Percentiles rank a stretch among this genome's conserved stretches.
Conservation (phyloP, 1,284 basidiomycete genomes). For the Cutaneotrichosporon daszewskae region DNA sequence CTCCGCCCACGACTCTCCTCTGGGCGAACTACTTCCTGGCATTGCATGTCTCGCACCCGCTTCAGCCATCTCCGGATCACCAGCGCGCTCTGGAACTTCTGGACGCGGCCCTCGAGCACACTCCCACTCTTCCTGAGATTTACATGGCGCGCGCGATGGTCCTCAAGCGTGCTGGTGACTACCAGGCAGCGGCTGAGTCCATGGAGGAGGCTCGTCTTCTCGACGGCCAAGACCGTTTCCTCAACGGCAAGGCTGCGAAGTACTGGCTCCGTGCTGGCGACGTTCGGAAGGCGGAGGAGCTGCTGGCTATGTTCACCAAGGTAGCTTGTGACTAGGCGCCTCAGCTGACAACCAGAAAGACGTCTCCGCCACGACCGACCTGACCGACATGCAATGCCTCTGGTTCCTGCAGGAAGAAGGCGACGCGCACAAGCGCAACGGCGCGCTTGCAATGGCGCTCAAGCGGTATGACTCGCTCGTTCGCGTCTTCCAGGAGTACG, state of each 20-base stretch:
- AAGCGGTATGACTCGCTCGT: constrained; percentile 73
- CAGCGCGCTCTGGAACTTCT: constrained; percentile 63
- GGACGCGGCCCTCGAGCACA: constrained; percentile 66
- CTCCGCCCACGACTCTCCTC: constrained; percentile 78
- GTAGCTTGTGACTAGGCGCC: neutral
- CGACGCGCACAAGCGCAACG: constrained; percentile 60
- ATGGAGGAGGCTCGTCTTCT: constrained; percentile 79
- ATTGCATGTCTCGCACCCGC: constrained; percentile 73
- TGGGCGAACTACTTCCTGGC: constrained; percentile 96
- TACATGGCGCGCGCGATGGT: constrained; percentile 77
- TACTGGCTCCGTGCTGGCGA: constrained; percentile 79
- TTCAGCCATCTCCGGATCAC: constrained; percentile 48
- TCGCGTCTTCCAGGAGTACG: constrained; percentile 77
- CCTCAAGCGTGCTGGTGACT: constrained; percentile 81
- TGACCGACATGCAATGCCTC: constrained; percentile 94
- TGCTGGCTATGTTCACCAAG: constrained; percentile 82
- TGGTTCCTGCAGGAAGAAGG: constrained; percentile 84
- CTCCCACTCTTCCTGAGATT: constrained; percentile 89
- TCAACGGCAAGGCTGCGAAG: constrained; percentile 92
- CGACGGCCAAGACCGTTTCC: constrained; percentile 91
- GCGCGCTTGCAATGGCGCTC: constrained; percentile 71
- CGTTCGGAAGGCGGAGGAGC: constrained; percentile 63
- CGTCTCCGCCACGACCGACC: constrained; percentile 65
- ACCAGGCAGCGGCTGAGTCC: constrained; percentile 63
- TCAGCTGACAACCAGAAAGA: constrained; percentile 55